A percentile compares a stretch with the other conserved stretches of the same genome.
These are phyloP conservation scores for Pinus albicaulis DNA, from an alignment of 75 land plant genomes.

Conservation along the genomic window DNA sequence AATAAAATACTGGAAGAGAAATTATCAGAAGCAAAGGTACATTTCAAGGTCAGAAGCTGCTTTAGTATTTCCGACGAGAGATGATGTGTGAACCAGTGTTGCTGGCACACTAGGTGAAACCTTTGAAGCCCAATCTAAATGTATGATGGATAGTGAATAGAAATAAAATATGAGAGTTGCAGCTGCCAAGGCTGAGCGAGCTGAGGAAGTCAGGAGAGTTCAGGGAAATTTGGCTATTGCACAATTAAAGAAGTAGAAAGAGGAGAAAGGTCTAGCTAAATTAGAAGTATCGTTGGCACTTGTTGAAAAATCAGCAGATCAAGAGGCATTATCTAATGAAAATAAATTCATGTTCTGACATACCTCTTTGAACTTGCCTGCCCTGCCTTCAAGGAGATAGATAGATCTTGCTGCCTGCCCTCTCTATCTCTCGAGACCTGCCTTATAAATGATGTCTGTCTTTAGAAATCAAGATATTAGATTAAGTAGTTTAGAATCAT, in stretches of 20 bases:
- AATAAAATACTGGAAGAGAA: conserved; percentile 90
- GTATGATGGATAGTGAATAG: conserved; percentile 69
- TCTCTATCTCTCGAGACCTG: too few species aligned
- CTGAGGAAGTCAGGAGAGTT: conserved; percentile 36
- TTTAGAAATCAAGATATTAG: too few species aligned
- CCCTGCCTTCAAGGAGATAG: too few species aligned
- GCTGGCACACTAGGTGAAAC: conserved; percentile 86
- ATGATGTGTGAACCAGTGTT: conserved; percentile 15
- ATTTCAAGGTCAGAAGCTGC: conserved; percentile 31
- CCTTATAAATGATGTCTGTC: too few species aligned
- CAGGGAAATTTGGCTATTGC: conserved; percentile 65
- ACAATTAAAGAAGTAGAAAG: conserved; percentile 63
- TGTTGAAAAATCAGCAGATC: conserved; percentile 55
- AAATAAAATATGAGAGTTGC: conserved; percentile 40
- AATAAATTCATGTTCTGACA: conserved; percentile 69
- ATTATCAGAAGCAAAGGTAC: conserved; percentile 41
- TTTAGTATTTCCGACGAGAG: conserved; percentile 8
- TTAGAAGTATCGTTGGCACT: conserved; percentile 64
- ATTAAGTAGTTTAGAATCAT: conserved; percentile 65
- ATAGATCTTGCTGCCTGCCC: too few species aligned
- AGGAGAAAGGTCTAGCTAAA: conserved; percentile 60
- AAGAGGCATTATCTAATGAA: conserved; percentile 72
- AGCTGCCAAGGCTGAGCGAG: conserved; percentile 47
- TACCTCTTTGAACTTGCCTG: too few species aligned
- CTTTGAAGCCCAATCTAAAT: conserved; percentile 71